These are phyloP conservation scores for Ophiostoma ulmi DNA, from an alignment of 2,329 filamentous ascomycete species.

Conservation along the genomic window DNA sequence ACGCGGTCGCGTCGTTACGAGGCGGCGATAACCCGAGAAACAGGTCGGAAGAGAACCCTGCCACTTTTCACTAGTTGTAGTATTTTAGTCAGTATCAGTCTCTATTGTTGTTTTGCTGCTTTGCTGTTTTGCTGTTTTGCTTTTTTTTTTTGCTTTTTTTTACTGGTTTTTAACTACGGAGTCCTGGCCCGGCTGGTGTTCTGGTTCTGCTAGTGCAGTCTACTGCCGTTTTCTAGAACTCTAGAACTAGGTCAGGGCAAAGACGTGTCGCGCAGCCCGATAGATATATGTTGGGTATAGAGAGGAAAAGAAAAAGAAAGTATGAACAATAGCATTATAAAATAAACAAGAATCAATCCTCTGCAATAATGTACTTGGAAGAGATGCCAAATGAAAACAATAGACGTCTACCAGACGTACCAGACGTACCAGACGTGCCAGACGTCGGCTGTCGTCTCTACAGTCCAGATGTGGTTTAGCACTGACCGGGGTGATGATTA, in stretches of 20 bases:
- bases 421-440: no score
- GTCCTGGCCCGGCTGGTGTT: not conserved
- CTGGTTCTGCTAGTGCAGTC: not conserved
- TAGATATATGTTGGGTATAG: not conserved
- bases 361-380: no score
- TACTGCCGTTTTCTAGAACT: not conserved
- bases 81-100: no score
- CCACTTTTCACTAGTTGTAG: no score
- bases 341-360: no score
- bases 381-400: no score
- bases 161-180: not conserved
- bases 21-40: no score
- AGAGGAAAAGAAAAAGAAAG: not conserved
- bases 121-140: no score
- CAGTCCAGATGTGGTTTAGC: conserved; percentile 7
- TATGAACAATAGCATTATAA: no score
- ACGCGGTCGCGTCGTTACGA: no score
- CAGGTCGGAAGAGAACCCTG: no score
- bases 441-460: conserved; percentile 12
- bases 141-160: not conserved
- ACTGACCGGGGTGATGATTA: conserved; percentile 13
- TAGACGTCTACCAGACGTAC: not conserved
- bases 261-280: not conserved
- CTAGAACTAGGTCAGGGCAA: not conserved
- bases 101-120: no score